Evolutionary conservation across 495 filamentous ascomycete genomes (phyloP).

Genomic region (Amphirosellinia nigrospora): DNA sequence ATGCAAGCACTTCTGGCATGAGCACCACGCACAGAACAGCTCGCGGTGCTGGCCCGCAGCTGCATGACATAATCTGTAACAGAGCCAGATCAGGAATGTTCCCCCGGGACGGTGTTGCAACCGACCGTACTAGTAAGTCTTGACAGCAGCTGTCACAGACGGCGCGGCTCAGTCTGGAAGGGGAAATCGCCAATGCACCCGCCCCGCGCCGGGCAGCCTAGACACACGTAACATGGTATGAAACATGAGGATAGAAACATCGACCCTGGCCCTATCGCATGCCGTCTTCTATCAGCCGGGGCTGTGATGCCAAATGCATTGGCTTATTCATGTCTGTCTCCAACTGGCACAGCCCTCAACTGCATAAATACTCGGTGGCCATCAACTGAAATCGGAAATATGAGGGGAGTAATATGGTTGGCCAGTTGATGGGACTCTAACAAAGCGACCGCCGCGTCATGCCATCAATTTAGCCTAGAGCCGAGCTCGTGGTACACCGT

Average conservation of each 20-base stretch:
- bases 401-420: not conserved
- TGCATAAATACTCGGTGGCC: conserved; percentile 16
- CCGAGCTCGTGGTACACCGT: conserved; percentile 7
- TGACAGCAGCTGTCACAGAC: not conserved
- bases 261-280: not conserved
- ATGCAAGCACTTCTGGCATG: conserved; percentile 29
- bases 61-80: conserved; percentile 28
- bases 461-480: conserved; percentile 22
- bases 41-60: conserved; percentile 21
- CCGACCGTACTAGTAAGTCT: not conserved
- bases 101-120: conserved; percentile 8
- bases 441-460: conserved; percentile 14
- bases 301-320: conserved; percentile 4
- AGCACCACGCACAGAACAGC: conserved; percentile 23
- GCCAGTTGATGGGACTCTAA: not conserved
- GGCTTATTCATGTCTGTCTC: conserved; percentile 4
- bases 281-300: not conserved
- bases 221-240: conserved; percentile 10
- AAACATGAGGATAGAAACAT: conserved; percentile 18
- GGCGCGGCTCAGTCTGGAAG: conserved; percentile 8
- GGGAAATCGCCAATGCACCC: conserved; percentile 14
- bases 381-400: not conserved
- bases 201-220: conserved; percentile 8
- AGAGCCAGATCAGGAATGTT: conserved; percentile 16
- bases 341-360: conserved; percentile 9